A percentile compares a stretch with the other conserved stretches of the same genome.
These are phyloP conservation scores for Coleophoma crateriformis DNA, from an alignment of 2,329 filamentous ascomycete species.

Conservation along the genomic window DNA sequence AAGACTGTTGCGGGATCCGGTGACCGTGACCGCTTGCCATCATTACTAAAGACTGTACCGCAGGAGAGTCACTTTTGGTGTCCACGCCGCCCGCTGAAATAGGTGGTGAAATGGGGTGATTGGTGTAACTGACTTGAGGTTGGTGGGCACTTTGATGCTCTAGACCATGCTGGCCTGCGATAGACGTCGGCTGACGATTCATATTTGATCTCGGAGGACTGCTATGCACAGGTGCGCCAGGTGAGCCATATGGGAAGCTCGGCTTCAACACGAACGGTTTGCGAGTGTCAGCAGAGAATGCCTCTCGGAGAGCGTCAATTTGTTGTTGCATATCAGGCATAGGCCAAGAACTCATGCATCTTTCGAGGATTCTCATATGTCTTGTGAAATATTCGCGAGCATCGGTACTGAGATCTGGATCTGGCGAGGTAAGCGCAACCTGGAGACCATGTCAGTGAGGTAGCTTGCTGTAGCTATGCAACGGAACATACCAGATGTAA, in stretches of 20 bases:
- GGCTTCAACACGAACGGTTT: slow-evolving; percentile 87
- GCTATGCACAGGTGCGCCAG: slow-evolving; percentile 29
- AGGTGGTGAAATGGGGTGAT: slow-evolving; percentile 74
- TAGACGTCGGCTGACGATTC: slow-evolving; percentile 19
- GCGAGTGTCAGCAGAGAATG: slow-evolving; percentile 80
- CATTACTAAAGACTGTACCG: slow-evolving; percentile 67
- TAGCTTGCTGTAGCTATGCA: not conserved
- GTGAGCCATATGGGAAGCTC: slow-evolving; percentile 81
- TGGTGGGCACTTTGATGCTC: slow-evolving; percentile 45
- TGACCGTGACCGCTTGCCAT: slow-evolving; percentile 49
- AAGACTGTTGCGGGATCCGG: slow-evolving; percentile 39
- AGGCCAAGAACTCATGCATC: slow-evolving; percentile 75
- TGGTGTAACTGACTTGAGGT: slow-evolving; percentile 60
- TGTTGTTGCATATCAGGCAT: slow-evolving; percentile 88
- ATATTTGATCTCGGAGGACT: slow-evolving; percentile 16
- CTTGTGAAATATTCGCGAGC: slow-evolving; percentile 85
- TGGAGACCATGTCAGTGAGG: slow-evolving; percentile 28
- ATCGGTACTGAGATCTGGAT: slow-evolving; percentile 79
- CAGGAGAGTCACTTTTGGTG: slow-evolving; percentile 71
- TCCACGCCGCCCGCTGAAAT: slow-evolving; percentile 68
- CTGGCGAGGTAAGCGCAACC: slow-evolving; percentile 90
- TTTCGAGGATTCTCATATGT: slow-evolving; percentile 90
- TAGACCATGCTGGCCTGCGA: slow-evolving; percentile 37
- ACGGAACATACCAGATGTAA: slow-evolving; percentile 72
- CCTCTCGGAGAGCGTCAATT: slow-evolving; percentile 81